Evolutionary conservation across 2,329 filamentous ascomycete species (phyloP).

Genomic region (Aspergillus novoparasiticus): DNA sequence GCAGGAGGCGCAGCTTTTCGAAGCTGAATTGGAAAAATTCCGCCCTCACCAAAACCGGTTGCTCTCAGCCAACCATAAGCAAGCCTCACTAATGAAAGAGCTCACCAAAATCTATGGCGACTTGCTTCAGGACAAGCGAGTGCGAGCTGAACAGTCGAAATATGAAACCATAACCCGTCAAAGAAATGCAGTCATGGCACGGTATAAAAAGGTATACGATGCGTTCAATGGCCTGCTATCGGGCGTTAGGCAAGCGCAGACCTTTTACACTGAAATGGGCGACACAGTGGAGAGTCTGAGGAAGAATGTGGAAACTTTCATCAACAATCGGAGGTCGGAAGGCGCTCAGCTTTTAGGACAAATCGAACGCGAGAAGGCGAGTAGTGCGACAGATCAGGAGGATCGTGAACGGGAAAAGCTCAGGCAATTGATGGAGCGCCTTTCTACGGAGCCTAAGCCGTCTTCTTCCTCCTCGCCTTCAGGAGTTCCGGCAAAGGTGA

Average conservation of each 20-base stretch:
- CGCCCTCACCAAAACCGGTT: slow-evolving; percentile 88
- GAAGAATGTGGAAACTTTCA: slow-evolving; percentile 96
- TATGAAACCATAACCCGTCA: slow-evolving; percentile 88
- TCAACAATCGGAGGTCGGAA: slow-evolving; percentile 89
- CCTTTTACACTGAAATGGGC: slow-evolving; percentile 94
- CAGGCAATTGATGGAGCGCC: slow-evolving; percentile 88
- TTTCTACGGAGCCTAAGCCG: slow-evolving; percentile 71
- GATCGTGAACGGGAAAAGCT: slow-evolving; percentile 85
- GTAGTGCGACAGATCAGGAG: slow-evolving; percentile 61
- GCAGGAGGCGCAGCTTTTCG: slow-evolving; percentile 89
- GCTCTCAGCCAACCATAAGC: slow-evolving; percentile 92
- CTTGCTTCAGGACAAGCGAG: slow-evolving; percentile 89
- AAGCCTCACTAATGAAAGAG: slow-evolving; percentile 91
- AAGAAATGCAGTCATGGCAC: slow-evolving; percentile 75
- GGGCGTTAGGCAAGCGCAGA: slow-evolving; percentile 82
- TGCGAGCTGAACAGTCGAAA: slow-evolving; percentile 90
- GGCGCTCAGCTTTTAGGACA: slow-evolving; percentile 85
- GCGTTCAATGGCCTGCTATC: slow-evolving; percentile 88
- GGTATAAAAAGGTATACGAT: slow-evolving; percentile 89
- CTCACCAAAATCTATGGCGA: slow-evolving; percentile 84
- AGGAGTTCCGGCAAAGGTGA: slow-evolving; percentile 48
- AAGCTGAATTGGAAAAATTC: slow-evolving; percentile 97
- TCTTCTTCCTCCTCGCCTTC: slow-evolving; percentile 43
- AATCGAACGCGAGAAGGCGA: slow-evolving; percentile 78
- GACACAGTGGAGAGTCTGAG: slow-evolving; percentile 89